Evolutionary conservation across 1,284 basidiomycete species (phyloP).

Genomic region (Coriolopsis trogii): DNA sequence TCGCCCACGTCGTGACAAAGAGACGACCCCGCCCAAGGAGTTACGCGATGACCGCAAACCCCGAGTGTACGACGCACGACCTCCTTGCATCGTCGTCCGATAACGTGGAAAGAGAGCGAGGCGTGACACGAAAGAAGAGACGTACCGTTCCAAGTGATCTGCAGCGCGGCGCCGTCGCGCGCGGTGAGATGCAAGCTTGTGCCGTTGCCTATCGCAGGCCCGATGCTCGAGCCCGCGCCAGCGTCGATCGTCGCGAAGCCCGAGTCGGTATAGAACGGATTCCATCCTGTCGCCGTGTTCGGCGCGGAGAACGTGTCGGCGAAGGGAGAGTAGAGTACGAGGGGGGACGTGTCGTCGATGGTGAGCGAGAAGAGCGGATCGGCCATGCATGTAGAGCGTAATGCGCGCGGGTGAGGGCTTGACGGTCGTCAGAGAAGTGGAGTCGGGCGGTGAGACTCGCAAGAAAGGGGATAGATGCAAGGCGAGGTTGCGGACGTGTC

Average conservation of each 20-base stretch:
- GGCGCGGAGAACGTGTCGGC: conserved; percentile 52
- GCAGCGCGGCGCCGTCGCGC: conserved; percentile 54
- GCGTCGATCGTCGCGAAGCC: conserved; percentile 44
- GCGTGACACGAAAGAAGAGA: conserved; percentile 1
- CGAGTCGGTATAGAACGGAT: conserved; percentile 54
- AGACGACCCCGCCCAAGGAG: no score
- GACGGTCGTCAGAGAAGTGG: neutral
- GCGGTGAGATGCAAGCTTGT: conserved; percentile 63
- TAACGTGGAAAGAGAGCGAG: no score
- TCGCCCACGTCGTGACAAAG: conserved; percentile 3
- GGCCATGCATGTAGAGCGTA: conserved; percentile 55
- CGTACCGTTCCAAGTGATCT: conserved; percentile 65
- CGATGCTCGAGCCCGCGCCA: conserved; percentile 16
- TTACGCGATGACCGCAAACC: neutral
- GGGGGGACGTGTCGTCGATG: conserved; percentile 70
- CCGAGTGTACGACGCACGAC: conserved; percentile 10
- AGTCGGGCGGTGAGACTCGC: neutral
- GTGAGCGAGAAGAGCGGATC: conserved; percentile 47
- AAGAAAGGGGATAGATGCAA: neutral
- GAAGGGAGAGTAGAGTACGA: conserved; percentile 62
- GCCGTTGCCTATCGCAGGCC: conserved; percentile 51
- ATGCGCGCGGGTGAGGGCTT: no score
- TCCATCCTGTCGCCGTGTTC: conserved; percentile 59
- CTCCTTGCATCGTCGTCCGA: neutral
- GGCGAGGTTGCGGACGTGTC: neutral